Evolutionary conservation across 2,329 filamentous ascomycete species (phyloP), one percentile per base, ranked within the genome.

Genomic region (Magnaporthales sp.): DNA sequence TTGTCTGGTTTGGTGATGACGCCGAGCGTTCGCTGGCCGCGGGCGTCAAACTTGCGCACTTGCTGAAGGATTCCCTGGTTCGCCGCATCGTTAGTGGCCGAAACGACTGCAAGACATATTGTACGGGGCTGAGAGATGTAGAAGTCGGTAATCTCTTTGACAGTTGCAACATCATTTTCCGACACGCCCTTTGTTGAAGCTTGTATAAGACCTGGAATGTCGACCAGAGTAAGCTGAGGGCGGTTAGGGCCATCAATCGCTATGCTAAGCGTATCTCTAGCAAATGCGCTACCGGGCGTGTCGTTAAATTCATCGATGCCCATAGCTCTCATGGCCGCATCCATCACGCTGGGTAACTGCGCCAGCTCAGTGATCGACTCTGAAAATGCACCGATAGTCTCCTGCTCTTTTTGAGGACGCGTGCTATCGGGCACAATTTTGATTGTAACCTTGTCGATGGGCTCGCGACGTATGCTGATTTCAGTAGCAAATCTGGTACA

Each of bases 401-500:
- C 68, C 62, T 72, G 70, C 26, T 77, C 74, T 2, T 71, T 63
- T 1, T 68, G 69, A 2, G 70, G 67, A 2, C 76, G 68, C 1
- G 73, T 71, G 0, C 67, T 65, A 11, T 76, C 76, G 0, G 79
- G 77, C 13, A 73, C 69, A 62, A 80, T 79, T 11, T 72, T 74
- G 26, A 80, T 71, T 7, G 71, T 75, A n/a, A 83, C 76, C 1
- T 72, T 72, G 0, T 74, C 68, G 0, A 75, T 68, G 0, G 73
- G 15, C 2, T 74, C 75, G 15, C 80, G 79, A 24, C 86, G 81
- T 4, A 89, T 78, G 13, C 86, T 78, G 29, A 89, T 74, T 71
- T 89, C 85, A 0, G 85, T 89, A 0, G 86, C 82, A 67, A 89
- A 89, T 0, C 84, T 79, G 0, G 87, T 89, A 72, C 86, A 89